A percentile compares a stretch with the other conserved stretches of the same genome.
phyloP scores from a whole-genome alignment of 78 protist species.

The Monosiga brevicollis region DNA sequence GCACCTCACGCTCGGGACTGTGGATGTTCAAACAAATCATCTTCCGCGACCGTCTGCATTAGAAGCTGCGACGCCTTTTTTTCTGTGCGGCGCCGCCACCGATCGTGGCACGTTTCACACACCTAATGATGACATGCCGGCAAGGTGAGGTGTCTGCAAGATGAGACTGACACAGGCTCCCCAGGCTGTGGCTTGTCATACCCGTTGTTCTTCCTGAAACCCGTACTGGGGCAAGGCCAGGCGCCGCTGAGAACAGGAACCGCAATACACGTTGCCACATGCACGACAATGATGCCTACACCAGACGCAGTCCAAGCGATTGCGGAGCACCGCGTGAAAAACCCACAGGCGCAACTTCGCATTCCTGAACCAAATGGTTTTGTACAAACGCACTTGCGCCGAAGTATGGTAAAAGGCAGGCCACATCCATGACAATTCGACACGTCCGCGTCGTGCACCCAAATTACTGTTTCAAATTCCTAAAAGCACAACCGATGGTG shows the following conservation, averaged over 20 bases:
- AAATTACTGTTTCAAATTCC: neutral
- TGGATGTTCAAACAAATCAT: too few relatives aligned
- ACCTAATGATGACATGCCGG: too few relatives aligned
- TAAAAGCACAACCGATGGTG: neutral
- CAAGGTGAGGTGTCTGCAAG: too few relatives aligned
- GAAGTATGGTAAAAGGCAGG: neutral
- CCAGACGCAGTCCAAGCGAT: neutral
- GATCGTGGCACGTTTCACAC: too few relatives aligned
- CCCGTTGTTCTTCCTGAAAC: neutral
- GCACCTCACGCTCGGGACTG: too few relatives aligned
- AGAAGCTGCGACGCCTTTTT: too few relatives aligned
- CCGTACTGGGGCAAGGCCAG: neutral
- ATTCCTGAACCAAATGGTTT: neutral
- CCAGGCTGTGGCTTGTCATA: too few relatives aligned
- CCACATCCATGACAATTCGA: neutral
- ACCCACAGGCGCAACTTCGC: neutral
- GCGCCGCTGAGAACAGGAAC: neutral
- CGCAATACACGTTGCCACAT: conserved; percentile 18
- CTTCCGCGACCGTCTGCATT: too few relatives aligned
- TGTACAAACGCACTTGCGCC: neutral
- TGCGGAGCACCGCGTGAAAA: neutral
- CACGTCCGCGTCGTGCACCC: neutral
- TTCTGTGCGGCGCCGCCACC: too few relatives aligned
- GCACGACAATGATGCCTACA: conserved; percentile 20
- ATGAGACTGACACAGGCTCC: too few relatives aligned